Base-by-base conservation (phyloP, 2,329 filamentous ascomycete genomes). In the Juglanconis sp. region DNA sequence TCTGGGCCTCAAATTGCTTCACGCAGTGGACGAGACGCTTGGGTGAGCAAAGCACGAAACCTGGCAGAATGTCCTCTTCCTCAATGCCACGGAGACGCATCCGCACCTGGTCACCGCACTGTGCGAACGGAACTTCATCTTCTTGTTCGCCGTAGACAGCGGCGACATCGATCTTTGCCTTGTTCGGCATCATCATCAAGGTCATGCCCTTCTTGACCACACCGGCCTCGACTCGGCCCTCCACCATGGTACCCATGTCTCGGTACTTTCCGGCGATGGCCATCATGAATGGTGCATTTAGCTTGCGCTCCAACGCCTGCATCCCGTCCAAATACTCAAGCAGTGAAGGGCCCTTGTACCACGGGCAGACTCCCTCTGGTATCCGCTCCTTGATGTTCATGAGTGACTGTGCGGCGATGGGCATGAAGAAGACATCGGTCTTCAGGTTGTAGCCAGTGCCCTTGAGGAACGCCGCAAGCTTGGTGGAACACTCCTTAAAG, bases 231-330 rank as follows among this genome's bases (percentile, higher is more conserved):
- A 99, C 90, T 82, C 97, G 96, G 67, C 95, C 95, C 79, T 99
- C 96, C 47, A 97, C 86, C 85, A 99, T 92, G 64, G 95, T 99
- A 69, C 95, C 95, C 83, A 99, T 89, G 73, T 99, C 96, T 69
- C 90, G 87, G 81, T 98, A 99, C 79, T 99, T 99, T 76, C 91
- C 92, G 65, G 90, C 91, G 65, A 99, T 84, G 8, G 95, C 91
- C 93, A 99, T 97, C 95, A 99, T 63, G 48, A 64, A 63, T 5
- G n/a, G 95, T 94, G 95, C 95, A 69, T 96, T 96, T 69, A 97
- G 78, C 81, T 98, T 99, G 69, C 95, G 91, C 75, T 99, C 94
- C 44, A 97, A 84, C 11, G 94, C 87, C 70, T 89, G 87, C 91
- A 98, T 97, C 72, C 85, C 81, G 73, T 97, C 94, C n/a, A 99